phyloP scores from a whole-genome alignment of 306 rosid genomes.

The Citrullus mucosospermus region DNA sequence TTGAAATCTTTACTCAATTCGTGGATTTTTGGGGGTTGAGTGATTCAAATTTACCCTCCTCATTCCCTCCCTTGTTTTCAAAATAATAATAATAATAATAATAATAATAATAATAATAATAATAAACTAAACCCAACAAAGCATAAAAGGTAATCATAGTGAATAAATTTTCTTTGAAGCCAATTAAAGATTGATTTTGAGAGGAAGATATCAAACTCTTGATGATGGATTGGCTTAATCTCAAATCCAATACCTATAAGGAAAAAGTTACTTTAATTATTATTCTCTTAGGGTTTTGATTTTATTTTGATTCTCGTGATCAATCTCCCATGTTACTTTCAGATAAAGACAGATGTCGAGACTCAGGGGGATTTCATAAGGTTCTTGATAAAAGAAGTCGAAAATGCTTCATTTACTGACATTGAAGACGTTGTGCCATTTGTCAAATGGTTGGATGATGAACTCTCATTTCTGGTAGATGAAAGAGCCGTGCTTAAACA shows the following conservation, averaged over 20 bases:
- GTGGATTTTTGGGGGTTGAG: not conserved
- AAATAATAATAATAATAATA: not conserved
- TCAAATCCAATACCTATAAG: not conserved
- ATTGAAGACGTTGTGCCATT: constrained; percentile 87
- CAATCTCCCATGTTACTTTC: constrained; percentile 10
- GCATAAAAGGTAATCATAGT: not conserved
- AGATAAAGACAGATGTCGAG: constrained; percentile 94
- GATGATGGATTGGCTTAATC: not conserved
- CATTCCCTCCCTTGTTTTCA: not conserved
- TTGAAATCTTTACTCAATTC: not conserved
- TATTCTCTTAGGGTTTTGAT: not conserved
- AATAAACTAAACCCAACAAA: not conserved
- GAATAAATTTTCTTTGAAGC: constrained; percentile 1
- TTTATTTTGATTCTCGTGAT: not conserved
- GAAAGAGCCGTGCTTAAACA: constrained; percentile 98
- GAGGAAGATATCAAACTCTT: not conserved
- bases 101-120: too few species aligned
- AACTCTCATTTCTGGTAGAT: constrained; percentile 91
- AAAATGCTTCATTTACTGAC: constrained; percentile 67
- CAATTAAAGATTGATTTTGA: constrained; percentile 20
- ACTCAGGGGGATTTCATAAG: constrained; percentile 91
- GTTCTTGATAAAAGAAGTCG: constrained; percentile 83
- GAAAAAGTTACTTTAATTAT: not conserved
- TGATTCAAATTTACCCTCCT: not conserved
- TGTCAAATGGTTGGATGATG: constrained; percentile 98